These are phyloP conservation scores for Fusarium sp. DNA, from an alignment of 2,329 filamentous ascomycete genomes.

Conservation along the genomic window DNA sequence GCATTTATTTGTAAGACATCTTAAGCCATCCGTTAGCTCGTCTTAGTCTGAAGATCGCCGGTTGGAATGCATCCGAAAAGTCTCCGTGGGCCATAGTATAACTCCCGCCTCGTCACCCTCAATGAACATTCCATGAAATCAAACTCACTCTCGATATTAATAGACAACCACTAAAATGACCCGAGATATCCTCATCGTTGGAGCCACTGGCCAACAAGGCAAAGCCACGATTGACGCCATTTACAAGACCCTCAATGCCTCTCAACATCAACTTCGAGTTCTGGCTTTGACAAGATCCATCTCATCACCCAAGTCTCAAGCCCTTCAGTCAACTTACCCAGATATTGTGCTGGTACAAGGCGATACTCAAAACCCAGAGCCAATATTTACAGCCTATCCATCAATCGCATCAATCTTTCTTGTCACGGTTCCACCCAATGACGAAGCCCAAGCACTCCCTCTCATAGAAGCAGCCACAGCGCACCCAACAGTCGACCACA, in stretches of 20 bases:
- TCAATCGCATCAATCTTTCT: constrained; percentile 41
- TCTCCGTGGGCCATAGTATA: constrained; percentile 5
- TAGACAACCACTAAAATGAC: constrained; percentile 4
- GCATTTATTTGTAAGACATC: background rate
- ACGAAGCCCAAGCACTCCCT: constrained; percentile 40
- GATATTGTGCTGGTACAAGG: constrained; percentile 24
- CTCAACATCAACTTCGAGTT: background rate
- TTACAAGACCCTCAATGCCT: background rate
- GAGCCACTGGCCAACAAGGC: constrained; percentile 34
- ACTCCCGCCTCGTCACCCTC: background rate
- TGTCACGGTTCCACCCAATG: constrained; percentile 44
- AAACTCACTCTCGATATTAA: background rate
- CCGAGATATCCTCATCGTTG: constrained; percentile 23
- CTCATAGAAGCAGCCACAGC: constrained; percentile 40
- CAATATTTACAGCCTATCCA: constrained; percentile 38
- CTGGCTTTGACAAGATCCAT: constrained; percentile 21
- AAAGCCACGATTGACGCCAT: constrained; percentile 26
- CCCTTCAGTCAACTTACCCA: background rate
- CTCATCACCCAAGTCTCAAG: background rate
- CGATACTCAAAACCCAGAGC: constrained; percentile 1
- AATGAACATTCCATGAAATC: background rate
- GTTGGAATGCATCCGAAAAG: constrained; percentile 17
- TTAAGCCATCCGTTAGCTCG: background rate
- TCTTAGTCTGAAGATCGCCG: background rate
- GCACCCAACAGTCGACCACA: constrained; percentile 24